These are phyloP conservation scores for Lizonia empirigonia DNA, from an alignment of 2,329 filamentous ascomycete genomes.

Conservation along the genomic window DNA sequence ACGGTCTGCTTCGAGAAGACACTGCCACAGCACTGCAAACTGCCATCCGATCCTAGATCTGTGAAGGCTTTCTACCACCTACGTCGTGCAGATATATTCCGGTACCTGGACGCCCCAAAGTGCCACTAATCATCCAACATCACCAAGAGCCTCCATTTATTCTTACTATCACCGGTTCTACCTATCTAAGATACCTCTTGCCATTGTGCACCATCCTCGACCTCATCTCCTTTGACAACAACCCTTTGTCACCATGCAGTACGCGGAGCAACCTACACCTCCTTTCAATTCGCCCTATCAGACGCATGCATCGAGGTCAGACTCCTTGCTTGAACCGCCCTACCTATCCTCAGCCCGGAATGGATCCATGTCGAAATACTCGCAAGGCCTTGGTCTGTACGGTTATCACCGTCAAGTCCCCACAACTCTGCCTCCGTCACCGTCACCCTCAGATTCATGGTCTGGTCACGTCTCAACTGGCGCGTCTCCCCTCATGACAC, in stretches of 20 bases:
- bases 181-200: slow-evolving; percentile 3
- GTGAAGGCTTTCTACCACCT: slow-evolving; percentile 28
- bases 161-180: slow-evolving; percentile 11
- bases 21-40: slow-evolving; percentile 44
- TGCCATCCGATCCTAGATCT: slow-evolving; percentile 29
- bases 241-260: slow-evolving; percentile 30
- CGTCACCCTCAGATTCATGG: slow-evolving; percentile 45
- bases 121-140: slow-evolving; percentile 22
- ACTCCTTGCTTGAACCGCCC: slow-evolving; percentile 37
- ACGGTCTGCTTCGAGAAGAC: slow-evolving; percentile 34
- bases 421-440: slow-evolving; percentile 41
- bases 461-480: slow-evolving; percentile 32
- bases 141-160: slow-evolving; percentile 12
- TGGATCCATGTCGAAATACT: slow-evolving; percentile 36
- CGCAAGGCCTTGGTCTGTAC: slow-evolving; percentile 45
- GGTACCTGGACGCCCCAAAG: slow-evolving; percentile 34
- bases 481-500: slow-evolving; percentile 37
- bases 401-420: slow-evolving; percentile 33
- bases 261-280: slow-evolving; percentile 41
- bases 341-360: slow-evolving; percentile 46
- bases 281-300: slow-evolving; percentile 47
- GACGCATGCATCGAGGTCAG: slow-evolving; percentile 34
- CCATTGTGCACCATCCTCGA: slow-evolving; percentile 15
- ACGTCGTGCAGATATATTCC: slow-evolving; percentile 40
- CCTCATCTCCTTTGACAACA: slow-evolving; percentile 11